A percentile compares a stretch with the other conserved stretches of the same genome.
Conservation (phyloP, 495 filamentous ascomycete species). For the Penicillium longicatenatum region DNA sequence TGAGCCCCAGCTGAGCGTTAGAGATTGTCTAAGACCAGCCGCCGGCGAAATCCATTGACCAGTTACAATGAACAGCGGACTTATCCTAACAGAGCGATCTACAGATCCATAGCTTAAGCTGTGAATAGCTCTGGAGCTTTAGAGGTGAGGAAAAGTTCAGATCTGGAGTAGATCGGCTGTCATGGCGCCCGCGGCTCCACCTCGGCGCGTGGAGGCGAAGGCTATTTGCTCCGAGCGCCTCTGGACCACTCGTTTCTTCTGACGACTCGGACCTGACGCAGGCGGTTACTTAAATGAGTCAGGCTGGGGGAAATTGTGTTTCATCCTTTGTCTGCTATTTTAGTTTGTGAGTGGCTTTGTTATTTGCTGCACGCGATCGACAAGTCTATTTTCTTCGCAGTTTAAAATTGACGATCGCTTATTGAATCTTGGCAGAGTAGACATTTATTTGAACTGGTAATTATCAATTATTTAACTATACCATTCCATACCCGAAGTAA, state of each 20-base stretch:
- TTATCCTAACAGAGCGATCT: background rate
- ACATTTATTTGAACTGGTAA: no score
- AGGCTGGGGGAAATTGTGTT: slow-evolving; percentile 17
- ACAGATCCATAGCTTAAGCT: background rate
- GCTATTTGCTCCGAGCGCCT: slow-evolving; percentile 22
- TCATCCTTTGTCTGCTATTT: slow-evolving; percentile 13
- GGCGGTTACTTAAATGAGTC: slow-evolving; percentile 15
- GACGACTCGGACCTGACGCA: slow-evolving; percentile 31
- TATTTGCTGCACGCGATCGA: background rate
- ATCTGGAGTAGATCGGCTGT: background rate
- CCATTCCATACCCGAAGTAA: background rate
- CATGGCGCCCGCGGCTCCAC: slow-evolving; percentile 22
- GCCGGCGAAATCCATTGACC: background rate
- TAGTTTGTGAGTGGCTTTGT: background rate
- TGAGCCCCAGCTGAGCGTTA: background rate
- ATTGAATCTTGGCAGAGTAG: background rate
- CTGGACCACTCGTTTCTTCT: slow-evolving; percentile 32
- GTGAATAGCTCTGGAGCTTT: background rate
- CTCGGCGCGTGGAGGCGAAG: slow-evolving; percentile 31
- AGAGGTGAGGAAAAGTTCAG: background rate
- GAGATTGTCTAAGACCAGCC: slow-evolving; percentile 2
- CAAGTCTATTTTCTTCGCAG: background rate
- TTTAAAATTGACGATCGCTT: background rate
- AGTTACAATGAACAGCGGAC: background rate
- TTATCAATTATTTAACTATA: background rate